Base-by-base conservation (phyloP, 2,329 filamentous ascomycete genomes). In the Alternaria rosae region DNA sequence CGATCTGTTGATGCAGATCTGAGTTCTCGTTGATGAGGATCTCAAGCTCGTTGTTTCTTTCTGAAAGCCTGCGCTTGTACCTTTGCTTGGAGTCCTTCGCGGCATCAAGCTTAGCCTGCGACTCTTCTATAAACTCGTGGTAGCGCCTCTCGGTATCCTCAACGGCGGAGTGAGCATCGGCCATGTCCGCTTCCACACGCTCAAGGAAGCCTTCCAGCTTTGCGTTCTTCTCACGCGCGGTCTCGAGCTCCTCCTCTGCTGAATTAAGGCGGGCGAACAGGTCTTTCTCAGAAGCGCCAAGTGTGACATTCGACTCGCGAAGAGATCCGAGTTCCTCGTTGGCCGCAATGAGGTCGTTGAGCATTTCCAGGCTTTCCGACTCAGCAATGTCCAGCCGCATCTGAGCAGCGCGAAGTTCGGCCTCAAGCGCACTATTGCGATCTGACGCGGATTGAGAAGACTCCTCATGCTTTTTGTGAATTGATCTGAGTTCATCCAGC, bases 171-270 rank as follows among this genome's bases (percentile, higher is more conserved):
- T 77, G 73, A 10, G 76, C 74, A 4, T 55, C 65, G 1, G 66
- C 61, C 71, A 78, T 76, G 32, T 76, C 76, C 21, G 70, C 60
- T 44, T 78, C 68, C 1, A 76, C 67, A 28, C 72, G 70, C 45
- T 70, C 71, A 10, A 80, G 66, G 58, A 79, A 76, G 1, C 64
- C 62, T 47, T 78, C 77, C 3, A 80, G 66, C 1, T 66, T 67
- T 41, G 71, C 52, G 53, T 80, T 80, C 7, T 75, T 73, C 6
- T 70, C 59, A 30, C 67, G 68, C 1, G 78, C 71, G 13, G 58
- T 69, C 7, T 64, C 44, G 15, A 80, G 61, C 23, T 80, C 76
- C 17, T 75, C 64, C 56, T 79, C 78, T 5, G 77, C 75, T 23
- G 68, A 64, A 3, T 69, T 61, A 26, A 80, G 68, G 26, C 74